Base-by-base conservation (phyloP, 495 filamentous ascomycete genomes). In the Darksidea phi region DNA sequence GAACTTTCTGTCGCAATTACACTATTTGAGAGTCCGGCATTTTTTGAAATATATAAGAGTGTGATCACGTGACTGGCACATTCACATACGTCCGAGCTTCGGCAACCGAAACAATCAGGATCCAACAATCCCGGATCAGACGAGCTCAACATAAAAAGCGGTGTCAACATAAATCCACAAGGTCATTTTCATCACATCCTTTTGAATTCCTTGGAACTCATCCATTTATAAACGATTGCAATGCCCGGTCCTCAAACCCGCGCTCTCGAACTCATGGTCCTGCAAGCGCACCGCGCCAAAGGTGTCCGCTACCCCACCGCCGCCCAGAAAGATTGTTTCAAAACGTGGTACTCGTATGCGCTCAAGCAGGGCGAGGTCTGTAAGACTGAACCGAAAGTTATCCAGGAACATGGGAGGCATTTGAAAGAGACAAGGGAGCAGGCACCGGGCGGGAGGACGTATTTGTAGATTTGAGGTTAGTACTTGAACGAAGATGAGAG, bases 321-420 rank as follows among this genome's bases (percentile, higher is more conserved):
- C 10, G 17, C 23, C 12, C 54, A 59, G 21, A 59, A 64, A 45
- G 61, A 64, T 17, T 59, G 54, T 38, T 59, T 59, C 34, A 64
- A 64, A 37, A 64, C 61, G 5, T 64, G 61, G 61, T 64, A 64
- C 43, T 64, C 61, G 18, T 59, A 59, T 53, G 61, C 61, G 25
- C 43, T 64, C 25, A 47, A 37, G 48, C 11, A 42, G 24, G 55
- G 55, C 13, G 61, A 64, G 49, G 55, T 51, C 6, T 6, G 20
- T 10, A 64, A 64, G 43, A 43, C 48, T 12, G 32, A 32, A 8
- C 23, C 38, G 32, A 64, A 59, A 18, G 48, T n/a, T 11, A 38
- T 54, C 0, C 12, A 47, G 15, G 53, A 56, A 18, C 60, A 57
- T 42, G 43, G 36, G 4, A 57, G 24, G 47, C 46, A 52, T 25